A percentile compares a stretch with the other conserved stretches of the same genome.
These are phyloP conservation scores for Penicillium sclerotigenum DNA, from an alignment of 2,329 filamentous ascomycete genomes.

Conservation along the genomic window DNA sequence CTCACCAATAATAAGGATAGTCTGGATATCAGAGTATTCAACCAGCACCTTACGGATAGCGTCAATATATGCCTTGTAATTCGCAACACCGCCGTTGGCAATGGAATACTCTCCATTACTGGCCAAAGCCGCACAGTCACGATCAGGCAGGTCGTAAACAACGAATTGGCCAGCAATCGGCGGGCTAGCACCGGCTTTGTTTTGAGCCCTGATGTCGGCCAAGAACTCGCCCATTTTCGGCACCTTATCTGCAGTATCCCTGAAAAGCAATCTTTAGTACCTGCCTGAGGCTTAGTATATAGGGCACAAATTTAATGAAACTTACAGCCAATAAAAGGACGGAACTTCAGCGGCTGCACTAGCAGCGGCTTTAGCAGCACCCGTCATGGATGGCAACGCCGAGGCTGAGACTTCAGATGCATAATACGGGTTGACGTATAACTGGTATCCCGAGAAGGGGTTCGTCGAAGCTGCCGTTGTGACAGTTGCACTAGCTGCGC, in stretches of 20 bases:
- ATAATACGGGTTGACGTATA: constrained; percentile 55
- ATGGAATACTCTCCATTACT: constrained; percentile 62
- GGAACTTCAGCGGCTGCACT: constrained; percentile 49
- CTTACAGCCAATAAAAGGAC: constrained; percentile 54
- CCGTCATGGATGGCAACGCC: constrained; percentile 62
- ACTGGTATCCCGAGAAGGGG: constrained; percentile 49
- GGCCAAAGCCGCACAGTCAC: constrained; percentile 61
- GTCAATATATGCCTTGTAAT: constrained; percentile 56
- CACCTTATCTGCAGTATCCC: constrained; percentile 50
- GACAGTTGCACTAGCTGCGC: constrained; percentile 16
- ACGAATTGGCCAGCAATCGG: constrained; percentile 53
- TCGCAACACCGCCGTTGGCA: constrained; percentile 49
- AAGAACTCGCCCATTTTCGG: constrained; percentile 49
- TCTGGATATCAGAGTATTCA: constrained; percentile 52
- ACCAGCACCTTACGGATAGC: constrained; percentile 53
- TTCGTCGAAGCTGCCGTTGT: constrained; percentile 48
- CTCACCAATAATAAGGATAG: constrained; percentile 52
- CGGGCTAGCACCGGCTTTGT: constrained; percentile 48
- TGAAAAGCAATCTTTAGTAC: constrained; percentile 15
- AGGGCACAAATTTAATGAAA: too few relatives aligned
- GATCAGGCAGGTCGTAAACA: constrained; percentile 62
- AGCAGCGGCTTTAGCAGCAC: constrained; percentile 52
- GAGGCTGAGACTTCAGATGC: constrained; percentile 51
- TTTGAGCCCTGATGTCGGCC: constrained; percentile 47
- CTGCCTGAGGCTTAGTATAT: too few relatives aligned